These are phyloP conservation scores for Clohesyomyces aquaticus DNA, from an alignment of 495 filamentous ascomycete species.

Conservation along the genomic window DNA sequence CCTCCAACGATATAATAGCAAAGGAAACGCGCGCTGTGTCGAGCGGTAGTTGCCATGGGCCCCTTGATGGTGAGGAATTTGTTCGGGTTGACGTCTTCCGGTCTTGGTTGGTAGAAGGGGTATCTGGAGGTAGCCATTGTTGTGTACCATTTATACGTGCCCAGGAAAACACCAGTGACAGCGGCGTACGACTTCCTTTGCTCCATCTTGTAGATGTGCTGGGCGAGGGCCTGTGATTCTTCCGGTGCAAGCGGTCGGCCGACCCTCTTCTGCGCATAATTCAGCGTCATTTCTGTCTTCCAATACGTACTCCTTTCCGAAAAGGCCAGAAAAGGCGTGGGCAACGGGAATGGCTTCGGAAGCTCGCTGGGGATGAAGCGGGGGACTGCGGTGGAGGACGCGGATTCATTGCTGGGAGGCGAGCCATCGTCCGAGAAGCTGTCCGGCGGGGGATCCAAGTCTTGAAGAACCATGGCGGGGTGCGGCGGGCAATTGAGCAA, in stretches of 20 bases:
- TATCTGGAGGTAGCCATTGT: constrained; percentile 26
- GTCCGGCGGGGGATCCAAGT: constrained; percentile 13
- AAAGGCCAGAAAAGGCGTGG: constrained; percentile 28
- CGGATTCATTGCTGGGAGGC: constrained; percentile 16
- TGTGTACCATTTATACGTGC: constrained; percentile 15
- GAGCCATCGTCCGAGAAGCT: constrained; percentile 12
- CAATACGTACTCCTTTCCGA: neutral
- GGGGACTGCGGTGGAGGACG: neutral
- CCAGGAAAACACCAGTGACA: constrained; percentile 14
- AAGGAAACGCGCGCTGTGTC: constrained; percentile 24
- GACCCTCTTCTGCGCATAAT: constrained; percentile 14
- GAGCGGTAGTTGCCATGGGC: constrained; percentile 21
- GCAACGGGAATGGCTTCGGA: constrained; percentile 26
- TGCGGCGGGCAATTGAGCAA: neutral
- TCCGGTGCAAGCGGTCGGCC: constrained; percentile 18
- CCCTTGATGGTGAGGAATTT: constrained; percentile 36
- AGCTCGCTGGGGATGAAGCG: constrained; percentile 17
- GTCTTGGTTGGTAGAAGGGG: constrained; percentile 34
- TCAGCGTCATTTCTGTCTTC: constrained; percentile 13
- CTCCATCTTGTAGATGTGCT: constrained; percentile 12
- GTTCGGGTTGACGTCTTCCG: constrained; percentile 33
- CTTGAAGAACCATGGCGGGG: constrained; percentile 30
- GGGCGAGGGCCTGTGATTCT: constrained; percentile 27
- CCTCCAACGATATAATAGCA: constrained; percentile 14
- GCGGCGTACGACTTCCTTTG: constrained; percentile 13